A percentile compares a stretch with the other conserved stretches of the same genome.
Evolutionary conservation across 495 filamentous ascomycete species (phyloP).

Genomic region (Entonaema liquescens): DNA sequence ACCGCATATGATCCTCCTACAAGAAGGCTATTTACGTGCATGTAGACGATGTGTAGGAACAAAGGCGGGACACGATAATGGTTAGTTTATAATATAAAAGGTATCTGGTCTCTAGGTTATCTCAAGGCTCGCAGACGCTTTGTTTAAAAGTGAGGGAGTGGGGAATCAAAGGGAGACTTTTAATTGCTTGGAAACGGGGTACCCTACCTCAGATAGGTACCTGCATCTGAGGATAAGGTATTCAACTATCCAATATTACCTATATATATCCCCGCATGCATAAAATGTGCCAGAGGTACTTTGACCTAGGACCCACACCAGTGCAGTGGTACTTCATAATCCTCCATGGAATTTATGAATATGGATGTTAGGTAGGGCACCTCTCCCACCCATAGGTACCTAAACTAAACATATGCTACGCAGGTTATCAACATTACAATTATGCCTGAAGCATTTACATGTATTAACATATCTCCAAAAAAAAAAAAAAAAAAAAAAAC

Average conservation of each 20-base stretch:
- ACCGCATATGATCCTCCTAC: neutral
- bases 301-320: neutral
- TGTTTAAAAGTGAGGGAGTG: slow-evolving; percentile 5
- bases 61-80: neutral
- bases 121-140: neutral
- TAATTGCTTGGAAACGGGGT: neutral
- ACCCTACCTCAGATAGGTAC: neutral
- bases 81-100: neutral
- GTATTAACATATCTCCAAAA: neutral
- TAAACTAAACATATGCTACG: no score
- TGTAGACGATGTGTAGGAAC: neutral
- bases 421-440: no score
- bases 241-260: neutral
- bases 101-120: no score
- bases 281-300: neutral
- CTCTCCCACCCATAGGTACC: neutral
- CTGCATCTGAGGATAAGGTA: neutral
- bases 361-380: no score
- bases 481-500: neutral
- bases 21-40: neutral
- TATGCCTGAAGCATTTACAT: neutral
- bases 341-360: neutral
- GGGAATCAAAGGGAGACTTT: neutral
- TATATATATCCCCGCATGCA: no score
- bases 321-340: neutral